Evolutionary conservation across 176 grass and related monocot genomes (phyloP), one percentile per base, ranked within the genome.

Genomic region (Luzula sylvatica): DNA sequence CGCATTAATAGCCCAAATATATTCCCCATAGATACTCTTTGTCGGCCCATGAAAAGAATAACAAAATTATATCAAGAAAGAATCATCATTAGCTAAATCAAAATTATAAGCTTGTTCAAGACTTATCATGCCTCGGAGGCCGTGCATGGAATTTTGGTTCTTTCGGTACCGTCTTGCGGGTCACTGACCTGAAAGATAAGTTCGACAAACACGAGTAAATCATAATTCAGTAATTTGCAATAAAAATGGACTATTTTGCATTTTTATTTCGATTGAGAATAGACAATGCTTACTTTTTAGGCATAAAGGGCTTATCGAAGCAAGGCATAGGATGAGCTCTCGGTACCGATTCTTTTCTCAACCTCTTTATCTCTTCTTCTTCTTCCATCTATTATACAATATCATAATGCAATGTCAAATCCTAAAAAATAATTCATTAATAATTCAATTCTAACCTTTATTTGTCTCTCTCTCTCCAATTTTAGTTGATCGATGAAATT

Each of bases 271-370:
- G 45, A 50, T 9, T 45, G 45, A n/a, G 3, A 3, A 3, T 50
- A 50, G 20, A 3, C 15, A 50, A n/a, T n/a, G 4, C 2, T 43
- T 72, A 86, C 90, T 42, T 79, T 72, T 86, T 96, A 8, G 84
- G 80, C 38, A 86, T 5, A 15, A 96, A 89, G 15, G 84, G 90
- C 12, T 11, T 82, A 48, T 79, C 73, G 16, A 96, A 96, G 11
- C 78, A 77, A 3, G 90, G 90, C 90, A 96, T 82, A 0, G 71
- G 84, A 15, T 82, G 81, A 5, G 90, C 90, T 71, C 51, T 89
- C 15, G 68, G 64, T 55, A 86, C 90, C 50, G 65, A 74, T 47
- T 86, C 58, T 65, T 70, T 88, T 72, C 80, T 82, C 18, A 86
- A 64, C 25, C 51, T 58, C 20, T 72, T 81, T 43, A 96, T 76